Conservation (phyloP, 768 basidiomycete species). For the Arthromyces matolae region DNA sequence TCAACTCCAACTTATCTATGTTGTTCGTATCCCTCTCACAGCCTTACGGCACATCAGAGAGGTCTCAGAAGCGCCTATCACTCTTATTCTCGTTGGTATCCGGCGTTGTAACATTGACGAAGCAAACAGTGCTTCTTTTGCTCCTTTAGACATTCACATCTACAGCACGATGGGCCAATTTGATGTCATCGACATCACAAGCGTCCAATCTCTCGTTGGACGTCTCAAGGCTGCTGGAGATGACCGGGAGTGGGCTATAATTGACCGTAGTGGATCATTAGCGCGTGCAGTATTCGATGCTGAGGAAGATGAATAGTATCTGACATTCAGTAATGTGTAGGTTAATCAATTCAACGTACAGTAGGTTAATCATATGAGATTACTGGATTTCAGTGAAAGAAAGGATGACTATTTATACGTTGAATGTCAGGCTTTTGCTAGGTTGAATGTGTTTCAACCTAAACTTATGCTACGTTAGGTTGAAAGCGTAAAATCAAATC, state of each 20-base stretch:
- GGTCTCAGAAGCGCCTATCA: slow-evolving; percentile 7
- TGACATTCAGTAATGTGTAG: no score
- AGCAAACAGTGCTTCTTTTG: slow-evolving; percentile 1
- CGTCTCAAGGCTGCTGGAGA: slow-evolving; percentile 8
- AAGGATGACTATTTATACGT: no score
- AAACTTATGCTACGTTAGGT: no score
- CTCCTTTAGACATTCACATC: slow-evolving; percentile 22
- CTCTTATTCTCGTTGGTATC: slow-evolving; percentile 24
- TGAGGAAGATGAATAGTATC: no score
- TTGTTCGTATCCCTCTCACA: slow-evolving; percentile 7
- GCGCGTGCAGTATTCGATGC: slow-evolving; percentile 4
- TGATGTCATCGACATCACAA: slow-evolving; percentile 22
- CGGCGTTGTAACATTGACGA: slow-evolving; percentile 13
- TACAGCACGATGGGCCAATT: slow-evolving; percentile 10
- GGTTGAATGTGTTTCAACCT: no score
- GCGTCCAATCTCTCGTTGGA: slow-evolving; percentile 20
- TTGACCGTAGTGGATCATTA: slow-evolving; percentile 21
- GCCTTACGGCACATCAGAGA: no score
- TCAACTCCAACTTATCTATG: slow-evolving; percentile 26
- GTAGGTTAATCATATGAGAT: no score
- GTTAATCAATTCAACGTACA: no score
- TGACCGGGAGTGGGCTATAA: slow-evolving; percentile 17
- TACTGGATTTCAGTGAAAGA: no score
- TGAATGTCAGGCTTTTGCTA: no score
- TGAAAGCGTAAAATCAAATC: no score